phyloP scores from a whole-genome alignment of 177 flowering plant species.

The Vitis hybrid region DNA sequence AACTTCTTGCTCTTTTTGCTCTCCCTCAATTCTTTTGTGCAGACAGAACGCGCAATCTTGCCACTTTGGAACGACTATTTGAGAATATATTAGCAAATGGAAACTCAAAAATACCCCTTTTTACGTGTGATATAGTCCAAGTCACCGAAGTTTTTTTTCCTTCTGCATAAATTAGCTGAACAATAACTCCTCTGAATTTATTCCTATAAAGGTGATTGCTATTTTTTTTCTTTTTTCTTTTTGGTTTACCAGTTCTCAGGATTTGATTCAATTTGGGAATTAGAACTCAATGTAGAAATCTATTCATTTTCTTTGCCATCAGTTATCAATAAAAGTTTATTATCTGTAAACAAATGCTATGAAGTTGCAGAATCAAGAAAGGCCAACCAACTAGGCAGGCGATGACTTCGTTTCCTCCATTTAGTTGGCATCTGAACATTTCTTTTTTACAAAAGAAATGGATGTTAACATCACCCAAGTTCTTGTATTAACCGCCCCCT shows the following conservation, averaged over 20 bases:
- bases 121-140: too few species aligned
- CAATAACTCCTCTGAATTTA: too few species aligned
- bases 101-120: not conserved
- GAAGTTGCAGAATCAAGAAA: not conserved
- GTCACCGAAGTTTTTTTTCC: too few species aligned
- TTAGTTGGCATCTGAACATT: not conserved
- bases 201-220: not conserved
- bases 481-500: constrained; percentile 1
- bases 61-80: not conserved
- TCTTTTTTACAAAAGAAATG: not conserved
- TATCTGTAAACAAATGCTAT: not conserved
- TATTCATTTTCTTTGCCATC: not conserved
- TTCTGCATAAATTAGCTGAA: too few species aligned
- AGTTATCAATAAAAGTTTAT: not conserved
- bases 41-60: not conserved
- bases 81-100: not conserved
- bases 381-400: not conserved
- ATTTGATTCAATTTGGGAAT: too few species aligned
- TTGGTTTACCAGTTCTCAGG: too few species aligned
- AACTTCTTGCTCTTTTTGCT: not conserved
- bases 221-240: not conserved
- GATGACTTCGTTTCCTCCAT: not conserved
- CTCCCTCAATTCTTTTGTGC: not conserved
- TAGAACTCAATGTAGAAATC: not conserved
- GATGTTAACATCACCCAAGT: not conserved